A percentile compares a stretch with the other conserved stretches of the same genome.
These are phyloP conservation scores for Colletotrichum graminicola DNA, from an alignment of 2,329 filamentous ascomycete species.

Conservation along the genomic window DNA sequence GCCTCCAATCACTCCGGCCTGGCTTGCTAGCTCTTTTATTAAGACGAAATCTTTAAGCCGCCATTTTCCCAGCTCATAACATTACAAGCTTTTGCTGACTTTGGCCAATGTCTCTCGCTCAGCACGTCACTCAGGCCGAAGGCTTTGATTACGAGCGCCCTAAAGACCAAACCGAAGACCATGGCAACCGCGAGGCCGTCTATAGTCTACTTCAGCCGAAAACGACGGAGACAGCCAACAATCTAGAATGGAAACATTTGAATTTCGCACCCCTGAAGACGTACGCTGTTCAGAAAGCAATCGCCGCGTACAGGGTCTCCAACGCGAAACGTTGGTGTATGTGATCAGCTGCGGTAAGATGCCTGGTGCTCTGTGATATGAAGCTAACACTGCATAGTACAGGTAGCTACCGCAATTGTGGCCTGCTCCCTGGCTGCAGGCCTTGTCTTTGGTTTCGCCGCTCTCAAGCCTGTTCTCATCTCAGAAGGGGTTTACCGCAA, in stretches of 20 bases:
- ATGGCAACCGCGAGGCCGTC: slow-evolving; percentile 43
- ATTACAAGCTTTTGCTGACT: neutral
- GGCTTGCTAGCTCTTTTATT: too few relatives aligned
- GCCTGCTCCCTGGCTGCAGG: slow-evolving; percentile 83
- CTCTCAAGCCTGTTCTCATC: slow-evolving; percentile 86
- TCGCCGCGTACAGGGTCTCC: slow-evolving; percentile 50
- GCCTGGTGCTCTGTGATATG: too few relatives aligned
- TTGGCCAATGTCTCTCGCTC: slow-evolving; percentile 56
- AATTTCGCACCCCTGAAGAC: slow-evolving; percentile 48
- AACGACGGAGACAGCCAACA: slow-evolving; percentile 25
- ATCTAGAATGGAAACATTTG: slow-evolving; percentile 45
- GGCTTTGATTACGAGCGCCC: slow-evolving; percentile 55
- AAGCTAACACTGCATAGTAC: slow-evolving; percentile 60
- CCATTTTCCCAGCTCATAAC: neutral
- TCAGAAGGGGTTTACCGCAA: slow-evolving; percentile 78
- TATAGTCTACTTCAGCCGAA: slow-evolving; percentile 46
- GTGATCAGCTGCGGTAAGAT: slow-evolving; percentile 7
- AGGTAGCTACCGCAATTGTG: slow-evolving; percentile 76
- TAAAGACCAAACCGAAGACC: slow-evolving; percentile 44
- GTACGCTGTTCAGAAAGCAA: slow-evolving; percentile 46
- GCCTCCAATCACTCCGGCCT: neutral
- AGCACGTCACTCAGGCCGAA: slow-evolving; percentile 57
- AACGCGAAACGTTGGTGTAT: slow-evolving; percentile 46
- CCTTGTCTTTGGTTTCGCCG: slow-evolving; percentile 86
- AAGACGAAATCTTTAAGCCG: neutral